Evolutionary conservation across 305 asterid genomes (phyloP).

Genomic region (Fraxinus sp.): DNA sequence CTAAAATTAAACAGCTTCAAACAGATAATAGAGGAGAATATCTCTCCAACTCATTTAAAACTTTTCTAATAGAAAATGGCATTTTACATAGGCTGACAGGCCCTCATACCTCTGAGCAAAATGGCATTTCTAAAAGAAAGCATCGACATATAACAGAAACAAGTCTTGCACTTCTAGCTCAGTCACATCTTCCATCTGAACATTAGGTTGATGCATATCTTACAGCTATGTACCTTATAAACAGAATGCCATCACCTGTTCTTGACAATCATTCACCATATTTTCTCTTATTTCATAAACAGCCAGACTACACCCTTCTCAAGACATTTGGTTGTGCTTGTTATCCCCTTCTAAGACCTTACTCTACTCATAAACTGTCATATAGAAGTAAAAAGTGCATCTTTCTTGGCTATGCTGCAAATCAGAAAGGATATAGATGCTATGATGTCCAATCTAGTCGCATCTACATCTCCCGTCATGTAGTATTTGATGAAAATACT

Average conservation of each 20-base stretch:
- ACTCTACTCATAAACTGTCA: neutral
- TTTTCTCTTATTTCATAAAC: neutral
- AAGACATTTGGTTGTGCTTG: neutral
- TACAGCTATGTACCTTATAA: neutral
- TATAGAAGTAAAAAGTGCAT: neutral
- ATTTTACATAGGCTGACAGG: neutral
- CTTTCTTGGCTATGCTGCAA: neutral
- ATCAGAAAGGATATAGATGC: neutral
- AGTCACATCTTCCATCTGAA: neutral
- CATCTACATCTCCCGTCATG: neutral
- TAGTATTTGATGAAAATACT: neutral
- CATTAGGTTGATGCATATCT: neutral
- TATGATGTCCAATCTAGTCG: too few relatives aligned
- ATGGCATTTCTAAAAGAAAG: neutral
- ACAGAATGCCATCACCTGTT: neutral
- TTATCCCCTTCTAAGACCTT: neutral
- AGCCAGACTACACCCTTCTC: neutral
- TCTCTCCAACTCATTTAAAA: neutral
- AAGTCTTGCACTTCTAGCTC: neutral
- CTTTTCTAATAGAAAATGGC: neutral
- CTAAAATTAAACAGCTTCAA: neutral
- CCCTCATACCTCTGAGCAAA: neutral
- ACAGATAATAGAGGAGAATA: neutral
- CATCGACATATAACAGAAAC: neutral
- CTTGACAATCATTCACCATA: neutral